A percentile compares a stretch with the other conserved stretches of the same genome.
Evolutionary conservation across 2,329 filamentous ascomycete genomes (phyloP).

Genomic region (Lizonia empirigonia): DNA sequence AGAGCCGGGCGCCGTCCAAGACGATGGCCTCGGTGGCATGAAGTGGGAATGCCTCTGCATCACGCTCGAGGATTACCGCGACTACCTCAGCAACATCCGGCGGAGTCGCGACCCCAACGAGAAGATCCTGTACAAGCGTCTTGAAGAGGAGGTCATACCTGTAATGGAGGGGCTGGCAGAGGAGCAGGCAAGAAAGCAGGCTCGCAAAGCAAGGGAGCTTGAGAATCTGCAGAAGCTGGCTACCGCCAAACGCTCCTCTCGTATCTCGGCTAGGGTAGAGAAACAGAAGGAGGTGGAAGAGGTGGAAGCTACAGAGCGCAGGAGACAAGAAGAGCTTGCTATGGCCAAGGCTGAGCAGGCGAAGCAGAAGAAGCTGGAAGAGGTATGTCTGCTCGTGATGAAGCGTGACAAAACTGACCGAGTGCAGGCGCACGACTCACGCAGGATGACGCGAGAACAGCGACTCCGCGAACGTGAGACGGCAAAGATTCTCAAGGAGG

Average conservation of each 20-base stretch:
- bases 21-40: slow-evolving; percentile 74
- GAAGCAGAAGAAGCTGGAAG: slow-evolving; percentile 68
- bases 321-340: slow-evolving; percentile 66
- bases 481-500: slow-evolving; percentile 81
- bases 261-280: slow-evolving; percentile 81
- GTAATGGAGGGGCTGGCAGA: slow-evolving; percentile 79
- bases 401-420: slow-evolving; percentile 37
- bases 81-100: slow-evolving; percentile 71
- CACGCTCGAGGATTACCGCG: slow-evolving; percentile 75
- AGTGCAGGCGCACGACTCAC: slow-evolving; percentile 70
- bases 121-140: slow-evolving; percentile 72
- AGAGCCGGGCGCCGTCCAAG: slow-evolving; percentile 42
- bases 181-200: slow-evolving; percentile 70
- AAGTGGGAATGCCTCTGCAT: slow-evolving; percentile 93
- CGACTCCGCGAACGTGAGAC: slow-evolving; percentile 84
- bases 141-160: slow-evolving; percentile 80
- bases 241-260: slow-evolving; percentile 91
- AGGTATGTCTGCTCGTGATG: slow-evolving; percentile 52
- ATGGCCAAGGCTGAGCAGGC: slow-evolving; percentile 66
- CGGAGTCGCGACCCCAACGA: slow-evolving; percentile 85
- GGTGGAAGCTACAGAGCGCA: slow-evolving; percentile 71
- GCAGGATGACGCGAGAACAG: slow-evolving; percentile 83
- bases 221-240: slow-evolving; percentile 83
- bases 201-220: slow-evolving; percentile 79
- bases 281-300: slow-evolving; percentile 76